Evolutionary conservation across 768 basidiomycete species (phyloP).

Genomic region (Suillus placidus): DNA sequence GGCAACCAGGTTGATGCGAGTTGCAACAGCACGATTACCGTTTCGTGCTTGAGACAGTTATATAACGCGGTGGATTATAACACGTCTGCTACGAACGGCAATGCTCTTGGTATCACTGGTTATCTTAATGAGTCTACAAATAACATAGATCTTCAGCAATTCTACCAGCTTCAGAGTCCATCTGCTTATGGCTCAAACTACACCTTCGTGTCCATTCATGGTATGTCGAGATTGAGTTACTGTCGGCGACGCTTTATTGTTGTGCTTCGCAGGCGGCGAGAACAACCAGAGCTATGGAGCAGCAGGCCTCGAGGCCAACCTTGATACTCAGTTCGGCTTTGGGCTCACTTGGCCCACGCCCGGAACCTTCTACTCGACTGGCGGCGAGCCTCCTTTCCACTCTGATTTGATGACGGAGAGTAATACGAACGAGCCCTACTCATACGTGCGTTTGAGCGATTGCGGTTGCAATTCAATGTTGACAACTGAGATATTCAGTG

Average conservation of each 20-base stretch:
- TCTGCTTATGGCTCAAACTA: constrained; percentile 54
- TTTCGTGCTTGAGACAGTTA: constrained; percentile 55
- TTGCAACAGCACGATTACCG: constrained; percentile 54
- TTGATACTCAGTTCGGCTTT: constrained; percentile 70
- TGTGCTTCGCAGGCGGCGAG: constrained; percentile 47
- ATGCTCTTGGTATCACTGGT: constrained; percentile 56
- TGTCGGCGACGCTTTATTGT: constrained; percentile 14
- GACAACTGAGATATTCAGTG: constrained; percentile 42
- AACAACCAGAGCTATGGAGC: constrained; percentile 56
- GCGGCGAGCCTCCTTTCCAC: constrained; percentile 59
- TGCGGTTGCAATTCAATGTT: neutral
- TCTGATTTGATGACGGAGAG: constrained; percentile 46
- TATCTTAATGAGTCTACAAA: constrained; percentile 60
- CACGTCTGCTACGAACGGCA: constrained; percentile 44
- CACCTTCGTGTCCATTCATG: constrained; percentile 55
- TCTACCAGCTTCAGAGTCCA: constrained; percentile 52
- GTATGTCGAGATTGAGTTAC: constrained; percentile 33
- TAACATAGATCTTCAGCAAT: constrained; percentile 50
- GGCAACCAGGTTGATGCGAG: constrained; percentile 47
- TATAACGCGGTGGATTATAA: constrained; percentile 55
- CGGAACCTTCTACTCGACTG: constrained; percentile 62
- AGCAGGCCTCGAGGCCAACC: constrained; percentile 66
- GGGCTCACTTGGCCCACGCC: constrained; percentile 67
- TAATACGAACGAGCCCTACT: constrained; percentile 54
- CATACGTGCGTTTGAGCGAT: constrained; percentile 34